Percentiles rank a stretch among this genome's conserved stretches.
Evolutionary conservation across 805 yeast species (phyloP).

Genomic region (Wilhelminamyces savonicus): DNA sequence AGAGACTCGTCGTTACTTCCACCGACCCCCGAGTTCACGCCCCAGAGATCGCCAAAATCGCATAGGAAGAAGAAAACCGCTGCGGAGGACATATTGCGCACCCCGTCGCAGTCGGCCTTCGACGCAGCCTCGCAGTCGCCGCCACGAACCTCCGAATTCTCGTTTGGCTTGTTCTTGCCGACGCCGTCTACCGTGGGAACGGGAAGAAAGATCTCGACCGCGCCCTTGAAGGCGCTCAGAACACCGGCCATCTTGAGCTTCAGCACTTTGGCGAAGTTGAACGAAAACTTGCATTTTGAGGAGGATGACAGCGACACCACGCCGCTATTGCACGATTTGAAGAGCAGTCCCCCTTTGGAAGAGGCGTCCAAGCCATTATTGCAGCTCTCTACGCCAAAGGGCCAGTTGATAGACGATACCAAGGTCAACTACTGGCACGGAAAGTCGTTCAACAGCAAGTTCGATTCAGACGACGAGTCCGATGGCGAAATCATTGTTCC

Average conservation of each 20-base stretch:
- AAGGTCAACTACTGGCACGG: slow-evolving; percentile 33
- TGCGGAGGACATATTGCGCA: slow-evolving; percentile 6
- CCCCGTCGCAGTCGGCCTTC: slow-evolving; percentile 7
- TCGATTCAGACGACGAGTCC: slow-evolving; percentile 25
- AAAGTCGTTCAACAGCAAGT: slow-evolving; percentile 20
- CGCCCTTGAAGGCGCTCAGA: slow-evolving; percentile 4
- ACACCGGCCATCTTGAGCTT: slow-evolving; percentile 10
- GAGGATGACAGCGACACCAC: slow-evolving; percentile 12
- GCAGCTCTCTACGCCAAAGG: slow-evolving; percentile 27
- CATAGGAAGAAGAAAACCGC: slow-evolving; percentile 11
- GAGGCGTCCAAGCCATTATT: slow-evolving; percentile 1
- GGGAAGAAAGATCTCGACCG: slow-evolving; percentile 19
- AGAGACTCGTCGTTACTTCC: no score
- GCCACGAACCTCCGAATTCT: slow-evolving; percentile 4
- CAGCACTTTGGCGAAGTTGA: slow-evolving; percentile 12
- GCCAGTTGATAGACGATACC: slow-evolving; percentile 27
- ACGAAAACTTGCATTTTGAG: slow-evolving; percentile 21
- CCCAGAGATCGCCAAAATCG: slow-evolving; percentile 20
- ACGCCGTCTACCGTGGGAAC: slow-evolving; percentile 33
- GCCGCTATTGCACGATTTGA: no score
- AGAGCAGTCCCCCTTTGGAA: neutral
- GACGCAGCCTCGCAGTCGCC: neutral
- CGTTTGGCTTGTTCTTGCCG: slow-evolving; percentile 27
- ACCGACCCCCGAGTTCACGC: slow-evolving; percentile 31
- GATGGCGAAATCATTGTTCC: slow-evolving; percentile 5